phyloP scores from a whole-genome alignment of 139 green algal species.

The Micractinium sp. region DNA sequence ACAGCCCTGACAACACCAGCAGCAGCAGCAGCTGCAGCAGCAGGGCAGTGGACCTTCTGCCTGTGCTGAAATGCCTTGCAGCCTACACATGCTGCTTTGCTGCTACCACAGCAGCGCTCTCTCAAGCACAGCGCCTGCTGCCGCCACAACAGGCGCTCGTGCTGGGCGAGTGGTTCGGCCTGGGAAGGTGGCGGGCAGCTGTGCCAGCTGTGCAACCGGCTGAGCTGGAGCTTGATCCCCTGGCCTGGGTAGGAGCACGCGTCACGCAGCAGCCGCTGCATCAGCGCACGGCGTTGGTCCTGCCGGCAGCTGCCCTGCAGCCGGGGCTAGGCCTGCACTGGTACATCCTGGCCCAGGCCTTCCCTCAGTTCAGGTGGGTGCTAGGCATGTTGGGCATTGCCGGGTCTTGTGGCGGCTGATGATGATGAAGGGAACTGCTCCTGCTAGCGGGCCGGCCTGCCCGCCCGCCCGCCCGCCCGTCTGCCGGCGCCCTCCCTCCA shows the following conservation, averaged over 20 bases:
- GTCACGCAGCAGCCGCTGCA: constrained; percentile 12
- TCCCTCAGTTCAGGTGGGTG: constrained; percentile 25
- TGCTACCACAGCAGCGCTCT: background rate
- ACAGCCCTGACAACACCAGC: background rate
- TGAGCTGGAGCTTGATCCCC: background rate
- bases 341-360: constrained; percentile 34
- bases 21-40: background rate
- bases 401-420: too few species aligned
- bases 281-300: background rate
- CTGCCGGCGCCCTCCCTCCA: background rate
- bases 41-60: background rate
- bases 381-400: background rate
- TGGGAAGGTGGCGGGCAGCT: background rate
- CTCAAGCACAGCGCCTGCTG: background rate
- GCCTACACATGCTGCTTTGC: background rate
- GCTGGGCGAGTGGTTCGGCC: background rate
- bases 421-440: background rate
- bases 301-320: constrained; percentile 19
- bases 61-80: background rate
- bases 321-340: constrained; percentile 37
- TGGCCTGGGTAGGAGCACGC: constrained; percentile 12
- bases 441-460: background rate
- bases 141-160: background rate
- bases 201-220: background rate
- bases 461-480: background rate